A percentile compares a stretch with the other conserved stretches of the same genome.
Evolutionary conservation across 2,329 filamentous ascomycete species (phyloP).

Genomic region (Microascus cirrosus): DNA sequence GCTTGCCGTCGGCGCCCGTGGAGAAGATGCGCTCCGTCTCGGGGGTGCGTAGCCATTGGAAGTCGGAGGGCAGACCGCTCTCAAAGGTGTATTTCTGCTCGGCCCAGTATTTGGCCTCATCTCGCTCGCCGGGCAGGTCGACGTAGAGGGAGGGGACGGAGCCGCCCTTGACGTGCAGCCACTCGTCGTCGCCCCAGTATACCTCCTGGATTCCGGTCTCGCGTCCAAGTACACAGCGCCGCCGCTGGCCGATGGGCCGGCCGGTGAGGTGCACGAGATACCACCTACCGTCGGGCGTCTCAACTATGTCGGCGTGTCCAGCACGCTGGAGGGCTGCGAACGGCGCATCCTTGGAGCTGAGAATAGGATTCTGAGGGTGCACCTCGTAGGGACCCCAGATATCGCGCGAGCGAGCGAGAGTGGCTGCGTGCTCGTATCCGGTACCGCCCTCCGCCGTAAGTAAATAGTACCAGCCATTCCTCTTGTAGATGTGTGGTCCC

Average conservation of each 20-base stretch:
- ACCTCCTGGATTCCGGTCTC: slow-evolving; percentile 49
- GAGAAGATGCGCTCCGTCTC: slow-evolving; percentile 41
- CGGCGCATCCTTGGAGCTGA: slow-evolving; percentile 40
- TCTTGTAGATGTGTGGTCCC: slow-evolving; percentile 47
- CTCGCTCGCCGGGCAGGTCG: slow-evolving; percentile 33
- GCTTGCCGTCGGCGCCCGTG: slow-evolving; percentile 20
- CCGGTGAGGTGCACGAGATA: slow-evolving; percentile 43
- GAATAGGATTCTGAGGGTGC: slow-evolving; percentile 45
- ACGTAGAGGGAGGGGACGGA: slow-evolving; percentile 42
- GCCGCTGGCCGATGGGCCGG: slow-evolving; percentile 36
- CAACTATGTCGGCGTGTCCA: slow-evolving; percentile 42
- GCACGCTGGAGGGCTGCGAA: slow-evolving; percentile 37
- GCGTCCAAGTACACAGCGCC: slow-evolving; percentile 41
- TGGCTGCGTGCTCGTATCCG: slow-evolving; percentile 49
- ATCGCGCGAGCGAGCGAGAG: slow-evolving; percentile 38
- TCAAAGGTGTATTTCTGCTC: slow-evolving; percentile 35
- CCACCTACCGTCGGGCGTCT: slow-evolving; percentile 38
- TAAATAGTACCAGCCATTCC: slow-evolving; percentile 48
- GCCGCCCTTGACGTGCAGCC: slow-evolving; percentile 50
- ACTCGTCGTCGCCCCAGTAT: slow-evolving; percentile 47
- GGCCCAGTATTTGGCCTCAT: slow-evolving; percentile 38
- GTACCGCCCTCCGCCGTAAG: slow-evolving; percentile 50
- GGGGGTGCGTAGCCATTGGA: slow-evolving; percentile 47
- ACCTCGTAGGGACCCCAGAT: slow-evolving; percentile 52
- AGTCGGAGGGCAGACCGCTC: slow-evolving; percentile 33